Evolutionary conservation across 2,329 filamentous ascomycete species (phyloP).

Genomic region (Aspergillus aculeatinus): DNA sequence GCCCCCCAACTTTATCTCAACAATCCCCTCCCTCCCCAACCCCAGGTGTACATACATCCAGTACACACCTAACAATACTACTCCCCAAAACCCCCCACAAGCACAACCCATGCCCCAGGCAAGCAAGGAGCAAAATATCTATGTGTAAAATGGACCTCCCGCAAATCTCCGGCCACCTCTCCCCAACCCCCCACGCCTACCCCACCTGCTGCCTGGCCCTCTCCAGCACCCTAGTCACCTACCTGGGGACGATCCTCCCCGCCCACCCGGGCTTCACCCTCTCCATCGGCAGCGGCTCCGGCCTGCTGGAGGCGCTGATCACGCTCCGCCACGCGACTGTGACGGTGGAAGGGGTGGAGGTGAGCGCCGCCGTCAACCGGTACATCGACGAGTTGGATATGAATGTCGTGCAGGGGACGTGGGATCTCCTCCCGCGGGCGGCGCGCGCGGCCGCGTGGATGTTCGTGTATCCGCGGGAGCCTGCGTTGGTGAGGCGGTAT

Average conservation of each 20-base stretch:
- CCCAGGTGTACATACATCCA: too few relatives aligned
- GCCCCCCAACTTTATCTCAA: too few relatives aligned
- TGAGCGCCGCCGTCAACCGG: conserved; percentile 45
- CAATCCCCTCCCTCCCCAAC: too few relatives aligned
- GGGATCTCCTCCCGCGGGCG: conserved; percentile 45
- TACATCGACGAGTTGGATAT: conserved; percentile 46
- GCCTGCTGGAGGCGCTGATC: conserved; percentile 51
- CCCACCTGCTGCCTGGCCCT: conserved; percentile 31
- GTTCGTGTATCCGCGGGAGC: conserved; percentile 56
- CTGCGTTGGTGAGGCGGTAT: conserved; percentile 48
- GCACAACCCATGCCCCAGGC: background rate
- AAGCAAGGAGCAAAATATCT: background rate
- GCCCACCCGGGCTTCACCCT: conserved; percentile 32
- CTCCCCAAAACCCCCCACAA: background rate
- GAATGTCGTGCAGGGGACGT: conserved; percentile 46
- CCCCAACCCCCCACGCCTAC: conserved; percentile 20
- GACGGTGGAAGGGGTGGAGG: conserved; percentile 50
- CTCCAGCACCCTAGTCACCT: conserved; percentile 24
- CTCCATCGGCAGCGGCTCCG: conserved; percentile 53
- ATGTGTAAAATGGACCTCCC: conserved; percentile 13
- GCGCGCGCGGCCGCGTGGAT: conserved; percentile 47
- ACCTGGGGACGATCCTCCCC: conserved; percentile 25
- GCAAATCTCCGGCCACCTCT: conserved; percentile 17
- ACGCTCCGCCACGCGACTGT: conserved; percentile 23
- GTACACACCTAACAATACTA: too few relatives aligned